Conservation (phyloP, 495 filamentous ascomycete genomes). For the Xylaria bambusicola region DNA sequence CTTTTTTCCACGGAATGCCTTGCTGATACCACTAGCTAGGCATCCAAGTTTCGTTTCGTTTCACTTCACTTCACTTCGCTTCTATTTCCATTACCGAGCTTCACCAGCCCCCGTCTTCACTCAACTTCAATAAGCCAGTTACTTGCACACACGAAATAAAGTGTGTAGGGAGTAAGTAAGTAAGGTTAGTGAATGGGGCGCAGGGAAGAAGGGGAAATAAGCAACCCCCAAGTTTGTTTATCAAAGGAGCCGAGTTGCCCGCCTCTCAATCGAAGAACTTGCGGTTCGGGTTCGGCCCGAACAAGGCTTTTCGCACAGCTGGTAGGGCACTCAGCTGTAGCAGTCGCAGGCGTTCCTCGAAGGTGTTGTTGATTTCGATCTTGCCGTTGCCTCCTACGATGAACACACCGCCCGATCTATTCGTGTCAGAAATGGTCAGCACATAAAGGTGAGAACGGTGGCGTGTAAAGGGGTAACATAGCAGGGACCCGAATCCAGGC, state of each 20-base stretch:
- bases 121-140: conserved; percentile 5
- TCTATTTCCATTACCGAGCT: not conserved
- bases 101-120: not conserved
- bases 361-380: conserved; percentile 98
- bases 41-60: too few relatives aligned
- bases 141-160: too few relatives aligned
- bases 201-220: not conserved
- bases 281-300: conserved; percentile 89
- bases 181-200: not conserved
- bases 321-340: conserved; percentile 84
- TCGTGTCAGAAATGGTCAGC: too few relatives aligned
- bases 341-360: conserved; percentile 86
- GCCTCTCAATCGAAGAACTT: conserved; percentile 82
- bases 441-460: too few relatives aligned
- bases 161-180: not conserved
- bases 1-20: conserved; percentile 1
- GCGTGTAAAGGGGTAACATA: too few relatives aligned
- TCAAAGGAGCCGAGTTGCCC: not conserved
- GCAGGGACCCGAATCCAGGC: too few relatives aligned
- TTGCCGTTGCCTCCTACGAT: conserved; percentile 84
- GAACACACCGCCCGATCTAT: conserved; percentile 78
- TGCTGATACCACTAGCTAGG: conserved; percentile 10
- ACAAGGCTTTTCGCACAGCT: conserved; percentile 77
- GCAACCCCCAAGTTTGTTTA: not conserved
- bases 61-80: too few relatives aligned